Evolutionary conservation across 208 protist species (phyloP), one percentile per base, ranked within the genome.

Genomic region (Trypanosomatidae sp.): DNA sequence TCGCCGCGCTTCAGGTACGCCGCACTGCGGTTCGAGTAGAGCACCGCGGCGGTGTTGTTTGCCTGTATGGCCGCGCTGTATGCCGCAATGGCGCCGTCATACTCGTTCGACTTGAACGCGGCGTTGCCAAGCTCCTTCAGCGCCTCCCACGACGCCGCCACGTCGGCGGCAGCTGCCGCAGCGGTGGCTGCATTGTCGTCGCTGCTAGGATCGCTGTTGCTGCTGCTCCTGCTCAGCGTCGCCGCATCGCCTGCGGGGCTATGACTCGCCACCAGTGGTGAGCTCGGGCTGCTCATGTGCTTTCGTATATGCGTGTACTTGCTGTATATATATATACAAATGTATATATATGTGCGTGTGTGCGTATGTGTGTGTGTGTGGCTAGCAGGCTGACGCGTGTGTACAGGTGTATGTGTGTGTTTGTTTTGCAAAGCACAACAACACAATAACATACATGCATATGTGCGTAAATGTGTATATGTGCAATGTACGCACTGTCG

Each of bases 11-110:
- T 64, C 20, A 87, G 54, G 60, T 90, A 88, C 41, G 71, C 77
- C 26, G 92, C 91, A 32, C 78, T 89, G 43, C 94, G 72, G 64
- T 97, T 97, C 30, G 78, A 92, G 58, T 87, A 95, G 13, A 97
- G 61, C 15, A 95, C 75, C 20, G 94, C 61, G 59, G 77, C 61
- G 11, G 49, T 30, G 15, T 52, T 43, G 8, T 79, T 71, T 0
- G 53, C 46, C 16, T 77, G 59, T 53, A 97, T 91, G 8, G 85
- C 94, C 24, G 74, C 50, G 22, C 64, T 82, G 49, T 96, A 97
- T 19, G 70, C 56, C 15, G 67, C 39, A 23, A 97, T 58, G 3
- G 94, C 92, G 33, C 83, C 63, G 24, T 68, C 23, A 28, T 78
- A 95, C 6, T 66, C 42, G 13, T 74, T 75, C 20, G 49, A 59